Percentiles rank a stretch among this genome's conserved stretches.
Evolutionary conservation across 129 eudicot genomes (phyloP).

Genomic region (Smallanthus sonchifolius): DNA sequence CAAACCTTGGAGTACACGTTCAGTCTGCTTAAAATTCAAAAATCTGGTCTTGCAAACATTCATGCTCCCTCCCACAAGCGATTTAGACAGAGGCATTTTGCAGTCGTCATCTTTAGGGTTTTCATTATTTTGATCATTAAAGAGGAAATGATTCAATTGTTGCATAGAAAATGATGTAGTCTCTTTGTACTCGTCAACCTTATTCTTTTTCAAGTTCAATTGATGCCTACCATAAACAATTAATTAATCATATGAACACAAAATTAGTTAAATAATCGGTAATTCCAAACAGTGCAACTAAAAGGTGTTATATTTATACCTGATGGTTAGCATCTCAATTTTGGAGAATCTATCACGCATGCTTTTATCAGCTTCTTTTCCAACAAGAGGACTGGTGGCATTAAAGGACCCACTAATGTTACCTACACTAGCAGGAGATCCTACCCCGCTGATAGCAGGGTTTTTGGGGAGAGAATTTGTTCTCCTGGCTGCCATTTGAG

Average conservation of each 20-base stretch:
- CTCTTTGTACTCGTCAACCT: conserved; percentile 55
- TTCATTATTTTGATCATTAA: conserved; percentile 51
- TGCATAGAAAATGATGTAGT: conserved; percentile 37
- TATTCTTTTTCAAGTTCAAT: conserved; percentile 67
- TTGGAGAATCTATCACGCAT: conserved; percentile 68
- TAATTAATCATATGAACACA: conserved; percentile 5
- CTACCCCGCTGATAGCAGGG: conserved; percentile 67
- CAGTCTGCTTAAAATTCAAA: conserved; percentile 53
- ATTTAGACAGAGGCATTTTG: conserved; percentile 74
- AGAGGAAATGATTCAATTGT: conserved; percentile 40
- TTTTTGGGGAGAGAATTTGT: conserved; percentile 72
- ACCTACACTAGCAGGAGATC: conserved; percentile 83
- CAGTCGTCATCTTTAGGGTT: conserved; percentile 65
- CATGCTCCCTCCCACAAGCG: conserved; percentile 80
- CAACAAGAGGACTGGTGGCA: conserved; percentile 77
- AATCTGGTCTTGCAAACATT: conserved; percentile 73
- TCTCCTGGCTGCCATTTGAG: conserved; percentile 63
- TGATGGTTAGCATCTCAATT: conserved; percentile 66
- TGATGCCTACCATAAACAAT: conserved; percentile 46
- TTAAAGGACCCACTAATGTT: conserved; percentile 60
- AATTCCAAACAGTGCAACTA: not conserved
- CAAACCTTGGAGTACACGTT: conserved; percentile 71
- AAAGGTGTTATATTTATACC: conserved; percentile 34
- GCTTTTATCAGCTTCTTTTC: conserved; percentile 57
- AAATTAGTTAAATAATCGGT: not conserved